A percentile compares a stretch with the other conserved stretches of the same genome.
Evolutionary conservation across 805 yeast genomes (phyloP).

Genomic region (Priceomyces carsonii): DNA sequence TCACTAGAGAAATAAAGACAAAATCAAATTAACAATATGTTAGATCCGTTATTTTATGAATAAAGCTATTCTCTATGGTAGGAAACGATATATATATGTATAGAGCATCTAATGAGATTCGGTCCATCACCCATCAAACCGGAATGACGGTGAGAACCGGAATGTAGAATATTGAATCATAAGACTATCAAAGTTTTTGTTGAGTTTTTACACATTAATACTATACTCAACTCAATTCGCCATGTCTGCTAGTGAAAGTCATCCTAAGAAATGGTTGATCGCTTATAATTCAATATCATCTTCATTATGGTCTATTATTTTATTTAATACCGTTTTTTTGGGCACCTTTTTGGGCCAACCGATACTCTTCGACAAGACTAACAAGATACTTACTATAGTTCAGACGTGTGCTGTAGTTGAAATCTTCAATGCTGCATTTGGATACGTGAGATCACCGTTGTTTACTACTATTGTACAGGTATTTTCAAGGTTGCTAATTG

Average conservation of each 20-base stretch:
- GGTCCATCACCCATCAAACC: no score
- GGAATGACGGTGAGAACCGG: no score
- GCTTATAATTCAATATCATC: constrained; percentile 45
- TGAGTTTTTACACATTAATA: background rate
- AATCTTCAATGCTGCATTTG: constrained; percentile 72
- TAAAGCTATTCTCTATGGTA: no score
- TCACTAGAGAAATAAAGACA: no score
- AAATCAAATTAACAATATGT: no score
- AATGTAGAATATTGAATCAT: no score
- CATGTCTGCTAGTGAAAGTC: constrained; percentile 6
- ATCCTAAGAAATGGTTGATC: constrained; percentile 37
- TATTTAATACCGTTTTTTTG: constrained; percentile 40
- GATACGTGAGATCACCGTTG: constrained; percentile 83
- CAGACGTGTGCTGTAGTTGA: constrained; percentile 84
- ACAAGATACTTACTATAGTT: constrained; percentile 57
- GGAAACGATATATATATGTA: no score
- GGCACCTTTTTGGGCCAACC: constrained; percentile 58
- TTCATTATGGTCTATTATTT: constrained; percentile 41
- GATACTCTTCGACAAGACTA: constrained; percentile 58
- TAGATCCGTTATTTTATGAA: no score
- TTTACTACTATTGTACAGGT: constrained; percentile 87
- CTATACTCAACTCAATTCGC: background rate
- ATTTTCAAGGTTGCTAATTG: constrained; percentile 77
- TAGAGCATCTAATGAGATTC: no score
- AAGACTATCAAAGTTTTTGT: background rate